Evolutionary conservation across 257 asterid species (phyloP).

Genomic region (Lithospermum erythrorhizon): DNA sequence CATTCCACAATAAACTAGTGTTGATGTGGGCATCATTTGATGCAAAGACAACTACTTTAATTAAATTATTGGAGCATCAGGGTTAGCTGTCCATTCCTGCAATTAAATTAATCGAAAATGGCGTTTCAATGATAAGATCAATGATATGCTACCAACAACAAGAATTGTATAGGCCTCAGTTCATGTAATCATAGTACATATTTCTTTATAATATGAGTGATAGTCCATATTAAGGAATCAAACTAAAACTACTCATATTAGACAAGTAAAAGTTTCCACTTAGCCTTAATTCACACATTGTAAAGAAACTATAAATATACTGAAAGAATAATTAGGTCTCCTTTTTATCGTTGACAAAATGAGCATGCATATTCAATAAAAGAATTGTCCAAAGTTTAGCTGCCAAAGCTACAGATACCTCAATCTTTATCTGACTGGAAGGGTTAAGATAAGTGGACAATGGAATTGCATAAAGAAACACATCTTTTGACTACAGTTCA

Average conservation of each 20-base stretch:
- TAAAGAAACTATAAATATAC: not conserved
- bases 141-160: not conserved
- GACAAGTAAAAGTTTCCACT: not conserved
- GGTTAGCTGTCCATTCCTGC: slow-evolving; percentile 2
- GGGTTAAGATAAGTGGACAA: no score
- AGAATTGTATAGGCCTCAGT: not conserved
- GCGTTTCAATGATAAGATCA: not conserved
- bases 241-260: not conserved
- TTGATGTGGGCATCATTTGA: not conserved
- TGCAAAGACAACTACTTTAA: not conserved
- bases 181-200: not conserved
- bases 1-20: not conserved
- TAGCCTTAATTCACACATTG: not conserved
- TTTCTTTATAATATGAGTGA: not conserved
- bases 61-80: not conserved
- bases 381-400: not conserved
- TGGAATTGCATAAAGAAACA: no score
- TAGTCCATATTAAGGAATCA: slow-evolving; percentile 1
- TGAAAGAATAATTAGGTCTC: not conserved
- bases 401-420: not conserved
- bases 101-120: slow-evolving; percentile 1
- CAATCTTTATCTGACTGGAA: not conserved
- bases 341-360: no score
- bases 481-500: not conserved
- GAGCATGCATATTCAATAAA: not conserved